Conservation (phyloP, 805 yeast genomes). For the Clavispora fructus region DNA sequence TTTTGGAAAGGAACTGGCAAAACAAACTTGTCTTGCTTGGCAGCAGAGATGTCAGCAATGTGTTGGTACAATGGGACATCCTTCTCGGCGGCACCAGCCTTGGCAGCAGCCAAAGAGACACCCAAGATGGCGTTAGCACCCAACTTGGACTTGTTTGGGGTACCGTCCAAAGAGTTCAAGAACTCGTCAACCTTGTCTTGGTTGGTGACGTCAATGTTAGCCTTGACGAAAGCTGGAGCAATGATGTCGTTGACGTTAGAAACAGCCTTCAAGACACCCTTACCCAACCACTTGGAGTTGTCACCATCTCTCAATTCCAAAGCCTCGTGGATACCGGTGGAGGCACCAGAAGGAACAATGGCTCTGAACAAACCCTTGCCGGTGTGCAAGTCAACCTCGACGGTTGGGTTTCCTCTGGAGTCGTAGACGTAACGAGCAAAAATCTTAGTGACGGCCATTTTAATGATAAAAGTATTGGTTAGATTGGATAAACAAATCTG, state of each 20-base stretch:
- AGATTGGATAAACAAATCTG: neutral
- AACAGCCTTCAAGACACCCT: conserved; percentile 97
- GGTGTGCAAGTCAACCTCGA: conserved; percentile 94
- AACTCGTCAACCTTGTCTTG: conserved; percentile 85
- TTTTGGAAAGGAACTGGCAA: conserved; percentile 99
- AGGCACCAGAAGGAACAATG: conserved; percentile 99
- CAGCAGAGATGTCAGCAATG: conserved; percentile 71
- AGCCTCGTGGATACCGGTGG: conserved; percentile 99
- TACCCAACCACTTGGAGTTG: conserved; percentile 96
- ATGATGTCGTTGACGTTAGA: conserved; percentile 90
- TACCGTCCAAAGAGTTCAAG: conserved; percentile 85
- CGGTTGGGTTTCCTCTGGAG: conserved; percentile 99
- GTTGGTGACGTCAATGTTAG: conserved; percentile 76
- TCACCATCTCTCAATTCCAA: conserved; percentile 97
- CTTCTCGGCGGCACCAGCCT: conserved; percentile 98
- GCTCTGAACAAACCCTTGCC: conserved; percentile 92
- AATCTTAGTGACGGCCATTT: conserved; percentile 82
- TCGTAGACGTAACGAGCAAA: conserved; percentile 97
- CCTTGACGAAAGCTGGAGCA: conserved; percentile 88
- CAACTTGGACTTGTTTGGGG: conserved; percentile 92
- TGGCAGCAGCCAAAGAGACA: conserved; percentile 94
- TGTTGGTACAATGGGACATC: conserved; percentile 90
- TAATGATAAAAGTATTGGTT: conserved; percentile 7
- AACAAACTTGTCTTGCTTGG: conserved; percentile 77
- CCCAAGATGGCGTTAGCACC: conserved; percentile 99